Evolutionary conservation across 108 stramenopile species (phyloP).

Genomic region (Nitzschia palea): DNA sequence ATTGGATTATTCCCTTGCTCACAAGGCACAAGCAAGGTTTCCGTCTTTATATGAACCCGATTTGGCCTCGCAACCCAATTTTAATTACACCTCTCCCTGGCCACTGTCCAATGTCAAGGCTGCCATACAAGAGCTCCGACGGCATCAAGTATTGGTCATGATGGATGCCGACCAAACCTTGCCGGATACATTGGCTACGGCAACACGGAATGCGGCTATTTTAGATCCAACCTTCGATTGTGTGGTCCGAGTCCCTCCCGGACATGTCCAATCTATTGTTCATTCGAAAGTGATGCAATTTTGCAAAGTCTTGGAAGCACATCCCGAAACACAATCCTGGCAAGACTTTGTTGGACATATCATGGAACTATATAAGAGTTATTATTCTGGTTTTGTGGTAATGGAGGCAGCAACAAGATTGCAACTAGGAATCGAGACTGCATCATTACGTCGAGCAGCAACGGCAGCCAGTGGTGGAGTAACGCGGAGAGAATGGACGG

Average conservation of each 20-base stretch:
- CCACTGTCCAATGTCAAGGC: neutral
- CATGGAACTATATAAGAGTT: neutral
- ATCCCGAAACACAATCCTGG: constrained; percentile 1
- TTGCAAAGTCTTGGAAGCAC: neutral
- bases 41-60: neutral
- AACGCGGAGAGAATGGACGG: too few species aligned
- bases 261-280: neutral
- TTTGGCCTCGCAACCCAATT: neutral
- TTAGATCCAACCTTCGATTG: constrained; percentile 19
- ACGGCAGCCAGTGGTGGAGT: too few species aligned
- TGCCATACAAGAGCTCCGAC: constrained; percentile 6
- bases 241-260: neutral
- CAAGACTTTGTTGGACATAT: neutral
- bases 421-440: neutral
- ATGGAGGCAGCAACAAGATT: neutral
- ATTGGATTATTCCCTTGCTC: neutral
- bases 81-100: constrained; percentile 5
- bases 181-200: neutral
- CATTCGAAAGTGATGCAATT: neutral
- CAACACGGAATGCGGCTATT: constrained; percentile 10
- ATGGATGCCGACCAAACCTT: constrained; percentile 3
- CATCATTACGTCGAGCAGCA: neutral
- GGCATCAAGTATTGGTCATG: constrained; percentile 12
- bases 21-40: neutral
- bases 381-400: neutral